phyloP scores from a whole-genome alignment of 2,329 filamentous ascomycete genomes.

The Microdochium trichocladiopsis region DNA sequence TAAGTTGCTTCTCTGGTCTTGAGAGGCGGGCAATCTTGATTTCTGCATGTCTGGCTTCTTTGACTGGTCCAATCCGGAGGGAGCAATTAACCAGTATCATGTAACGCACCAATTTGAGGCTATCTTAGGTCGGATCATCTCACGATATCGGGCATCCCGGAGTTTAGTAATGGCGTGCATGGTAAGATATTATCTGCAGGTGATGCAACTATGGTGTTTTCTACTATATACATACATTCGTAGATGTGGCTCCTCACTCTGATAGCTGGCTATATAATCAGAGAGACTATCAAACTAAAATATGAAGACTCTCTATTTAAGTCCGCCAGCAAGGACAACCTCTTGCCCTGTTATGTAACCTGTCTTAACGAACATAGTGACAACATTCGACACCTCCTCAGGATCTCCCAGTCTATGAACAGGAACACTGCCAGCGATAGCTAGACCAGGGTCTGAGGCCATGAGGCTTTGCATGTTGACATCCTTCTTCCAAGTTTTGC shows the following conservation, averaged over 20 bases:
- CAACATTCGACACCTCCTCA: conserved; percentile 24
- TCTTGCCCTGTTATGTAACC: conserved; percentile 19
- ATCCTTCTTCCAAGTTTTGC: conserved; percentile 6
- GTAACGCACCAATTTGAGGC: too few species aligned
- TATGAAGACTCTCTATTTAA: conserved; percentile 7
- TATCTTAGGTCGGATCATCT: too few species aligned
- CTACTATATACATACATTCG: neutral
- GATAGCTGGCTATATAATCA: neutral
- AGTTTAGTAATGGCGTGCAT: too few species aligned
- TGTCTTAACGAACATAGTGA: conserved; percentile 19
- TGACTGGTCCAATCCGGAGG: too few species aligned
- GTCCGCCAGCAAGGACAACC: neutral
- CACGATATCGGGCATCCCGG: too few species aligned
- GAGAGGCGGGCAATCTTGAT: too few species aligned
- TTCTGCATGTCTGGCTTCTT: too few species aligned
- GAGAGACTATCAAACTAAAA: neutral
- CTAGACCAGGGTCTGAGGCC: conserved; percentile 22
- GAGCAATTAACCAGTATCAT: too few species aligned
- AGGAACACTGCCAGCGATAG: conserved; percentile 23
- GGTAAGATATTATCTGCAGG: too few species aligned
- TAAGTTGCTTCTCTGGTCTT: too few species aligned
- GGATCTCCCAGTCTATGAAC: conserved; percentile 24
- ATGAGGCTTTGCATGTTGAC: conserved; percentile 21
- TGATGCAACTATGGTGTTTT: neutral
- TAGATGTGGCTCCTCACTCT: neutral